Percentiles rank a stretch among this genome's conserved stretches.
Conservation (phyloP, 768 basidiomycete species). For the Auricularia sp. region DNA sequence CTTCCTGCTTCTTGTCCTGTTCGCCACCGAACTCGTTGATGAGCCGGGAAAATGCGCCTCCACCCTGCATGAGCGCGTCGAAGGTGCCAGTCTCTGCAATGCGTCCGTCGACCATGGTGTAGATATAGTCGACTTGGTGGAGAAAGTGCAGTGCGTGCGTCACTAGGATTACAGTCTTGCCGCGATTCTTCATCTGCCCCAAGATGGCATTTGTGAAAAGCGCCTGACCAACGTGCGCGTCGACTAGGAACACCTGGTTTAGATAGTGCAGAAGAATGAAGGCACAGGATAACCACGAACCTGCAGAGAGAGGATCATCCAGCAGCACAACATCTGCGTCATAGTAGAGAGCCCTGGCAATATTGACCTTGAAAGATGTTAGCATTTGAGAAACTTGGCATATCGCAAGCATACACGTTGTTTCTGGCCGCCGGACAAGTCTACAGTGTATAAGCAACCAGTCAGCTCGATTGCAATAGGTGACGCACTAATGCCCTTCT, state of each 20-base stretch:
- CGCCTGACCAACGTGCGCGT: conserved; percentile 64
- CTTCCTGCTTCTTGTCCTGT: conserved; percentile 20
- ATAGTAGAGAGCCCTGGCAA: conserved; percentile 60
- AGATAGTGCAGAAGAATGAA: background rate
- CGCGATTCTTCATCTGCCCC: conserved; percentile 31
- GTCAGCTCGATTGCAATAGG: conserved; percentile 20
- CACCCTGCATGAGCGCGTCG: conserved; percentile 35
- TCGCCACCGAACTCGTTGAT: conserved; percentile 53
- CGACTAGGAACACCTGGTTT: conserved; percentile 34
- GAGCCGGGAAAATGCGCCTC: conserved; percentile 49
- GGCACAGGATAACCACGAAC: conserved; percentile 24
- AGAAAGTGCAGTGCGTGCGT: conserved; percentile 50
- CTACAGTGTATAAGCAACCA: conserved; percentile 5
- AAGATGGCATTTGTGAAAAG: conserved; percentile 61
- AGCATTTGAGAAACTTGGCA: conserved; percentile 6
- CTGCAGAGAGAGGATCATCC: conserved; percentile 59
- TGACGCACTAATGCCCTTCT: conserved; percentile 50
- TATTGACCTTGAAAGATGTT: conserved; percentile 41
- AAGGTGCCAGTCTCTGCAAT: conserved; percentile 46
- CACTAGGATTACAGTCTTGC: conserved; percentile 45
- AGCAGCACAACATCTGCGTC: conserved; percentile 52
- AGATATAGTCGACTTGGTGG: conserved; percentile 41
- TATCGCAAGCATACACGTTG: conserved; percentile 33
- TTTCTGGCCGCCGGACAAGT: conserved; percentile 51
- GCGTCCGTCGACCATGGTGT: conserved; percentile 33